These are phyloP conservation scores for Sporodiniella umbellata DNA, from an alignment of 371 early-diverging fungal genomes.

Conservation along the genomic window DNA sequence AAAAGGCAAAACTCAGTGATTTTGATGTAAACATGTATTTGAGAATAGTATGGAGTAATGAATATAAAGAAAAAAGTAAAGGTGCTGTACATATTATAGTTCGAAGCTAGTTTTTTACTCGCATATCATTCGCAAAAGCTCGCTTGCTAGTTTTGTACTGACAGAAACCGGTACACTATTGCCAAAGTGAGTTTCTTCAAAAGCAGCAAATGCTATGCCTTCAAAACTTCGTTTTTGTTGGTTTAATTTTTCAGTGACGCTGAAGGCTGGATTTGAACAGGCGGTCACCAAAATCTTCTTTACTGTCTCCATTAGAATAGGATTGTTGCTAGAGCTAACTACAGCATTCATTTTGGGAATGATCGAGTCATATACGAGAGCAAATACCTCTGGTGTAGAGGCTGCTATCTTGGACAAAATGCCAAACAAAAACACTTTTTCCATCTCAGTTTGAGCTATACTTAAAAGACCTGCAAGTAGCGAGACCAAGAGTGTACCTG, in stretches of 20 bases:
- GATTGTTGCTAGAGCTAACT: conserved; percentile 43
- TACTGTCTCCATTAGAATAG: conserved; percentile 42
- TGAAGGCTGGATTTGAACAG: conserved; percentile 55
- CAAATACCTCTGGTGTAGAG: conserved; percentile 54
- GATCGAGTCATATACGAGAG: conserved; percentile 46
- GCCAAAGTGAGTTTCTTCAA: conserved; percentile 26
- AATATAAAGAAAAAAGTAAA: background rate
- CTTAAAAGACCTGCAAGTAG: conserved; percentile 65
- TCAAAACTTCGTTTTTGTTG: conserved; percentile 46
- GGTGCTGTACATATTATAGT: background rate
- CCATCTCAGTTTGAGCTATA: conserved; percentile 59
- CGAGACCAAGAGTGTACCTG: conserved; percentile 55
- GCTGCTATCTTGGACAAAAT: conserved; percentile 57
- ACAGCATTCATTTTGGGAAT: conserved; percentile 50
- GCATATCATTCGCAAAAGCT: conserved; percentile 16
- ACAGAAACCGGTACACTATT: conserved; percentile 3
- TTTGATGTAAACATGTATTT: no score
- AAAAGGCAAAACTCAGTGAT: no score
- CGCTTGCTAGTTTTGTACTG: conserved; percentile 12
- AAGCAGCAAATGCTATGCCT: conserved; percentile 43
- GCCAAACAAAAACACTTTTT: conserved; percentile 62
- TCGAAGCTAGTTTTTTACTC: conserved; percentile 7
- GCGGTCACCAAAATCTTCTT: conserved; percentile 70
- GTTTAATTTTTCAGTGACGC: conserved; percentile 17
- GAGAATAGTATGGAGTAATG: background rate